Percentiles rank a stretch among this genome's conserved stretches.
Conservation (phyloP, 31 red algal genomes). For the Endocladia muricata region DNA sequence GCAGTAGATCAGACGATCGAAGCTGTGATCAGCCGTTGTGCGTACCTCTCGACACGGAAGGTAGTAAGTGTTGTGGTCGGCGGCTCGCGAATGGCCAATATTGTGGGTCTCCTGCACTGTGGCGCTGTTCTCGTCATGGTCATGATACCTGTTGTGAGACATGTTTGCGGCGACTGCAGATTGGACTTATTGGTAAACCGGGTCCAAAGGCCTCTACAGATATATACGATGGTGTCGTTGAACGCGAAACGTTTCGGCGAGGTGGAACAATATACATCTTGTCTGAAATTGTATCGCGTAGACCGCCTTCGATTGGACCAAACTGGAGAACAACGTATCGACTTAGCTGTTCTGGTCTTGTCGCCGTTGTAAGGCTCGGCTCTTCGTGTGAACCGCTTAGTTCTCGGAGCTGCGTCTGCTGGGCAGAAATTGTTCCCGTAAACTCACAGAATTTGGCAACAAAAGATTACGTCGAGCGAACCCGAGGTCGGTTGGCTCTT, state of each 20-base stretch:
- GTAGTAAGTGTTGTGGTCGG: not conserved
- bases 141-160: conserved; percentile 21
- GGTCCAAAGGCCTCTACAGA: conserved; percentile 44
- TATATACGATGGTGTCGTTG: conserved; percentile 52
- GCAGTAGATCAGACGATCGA: not conserved
- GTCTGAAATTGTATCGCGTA: conserved; percentile 28
- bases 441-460: not conserved
- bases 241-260: conserved; percentile 33
- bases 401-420: conserved; percentile 6
- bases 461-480: conserved; percentile 24
- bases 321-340: conserved; percentile 62
- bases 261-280: conserved; percentile 33
- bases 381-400: conserved; percentile 33
- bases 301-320: conserved; percentile 24
- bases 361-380: conserved; percentile 30
- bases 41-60: not conserved
- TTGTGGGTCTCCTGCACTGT: conserved; percentile 5
- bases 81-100: conserved; percentile 1
- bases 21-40: conserved; percentile 30
- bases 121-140: conserved; percentile 29
- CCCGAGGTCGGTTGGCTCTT: conserved; percentile 24
- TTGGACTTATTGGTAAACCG: conserved; percentile 15
- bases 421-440: conserved; percentile 61
- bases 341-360: conserved; percentile 36
- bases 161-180: conserved; percentile 20